Evolutionary conservation across 768 basidiomycete genomes (phyloP), one percentile per base, ranked within the genome.

Genomic region (Cystobasidium onofrii): DNA sequence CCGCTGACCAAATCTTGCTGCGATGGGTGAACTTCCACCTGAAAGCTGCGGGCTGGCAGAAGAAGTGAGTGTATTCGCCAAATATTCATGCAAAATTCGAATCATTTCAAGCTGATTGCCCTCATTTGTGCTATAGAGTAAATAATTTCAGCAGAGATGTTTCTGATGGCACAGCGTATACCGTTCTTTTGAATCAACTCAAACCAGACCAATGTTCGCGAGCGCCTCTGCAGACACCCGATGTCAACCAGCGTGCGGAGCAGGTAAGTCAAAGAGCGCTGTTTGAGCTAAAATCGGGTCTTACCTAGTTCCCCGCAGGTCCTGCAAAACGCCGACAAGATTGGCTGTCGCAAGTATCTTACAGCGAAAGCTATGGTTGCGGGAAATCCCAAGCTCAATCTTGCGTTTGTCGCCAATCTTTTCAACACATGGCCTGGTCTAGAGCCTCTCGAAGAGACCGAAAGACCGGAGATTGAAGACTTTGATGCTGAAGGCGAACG

Each of bases 11-110:
- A 82, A 95, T 99, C 76, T 83, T 99, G 25, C 82, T 99, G n/a
- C 84, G 96, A 54, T 99, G 96, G 96, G 98, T 99, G 84, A 98
- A 99, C 81, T 99, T 89, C 81, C 96, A 99, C 82, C 84, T 99
- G 76, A 98, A 96, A 80, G 90, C 91, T 10, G 96, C 95, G 29
- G 90, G 89, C 0, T 95, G 92, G 90, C 86, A 89, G 69, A 84
- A 91, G 80, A 86, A 88, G 93, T 93, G 76, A 39, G 80, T 79
- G 31, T 13, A 7, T 23, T 15, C 29, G 7, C 46, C n/a, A n/a
- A n/a, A n/a, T n/a, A n/a, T n/a, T n/a, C n/a, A n/a, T n/a, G n/a
- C n/a, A n/a, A n/a, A n/a, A n/a, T n/a, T n/a, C n/a, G n/a, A n/a
- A n/a, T n/a, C n/a, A n/a, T n/a, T n/a, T n/a, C n/a, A n/a, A n/a